A percentile compares a stretch with the other conserved stretches of the same genome.
Conservation (phyloP, 1,284 basidiomycete genomes). For the Thelephora terrestris region DNA sequence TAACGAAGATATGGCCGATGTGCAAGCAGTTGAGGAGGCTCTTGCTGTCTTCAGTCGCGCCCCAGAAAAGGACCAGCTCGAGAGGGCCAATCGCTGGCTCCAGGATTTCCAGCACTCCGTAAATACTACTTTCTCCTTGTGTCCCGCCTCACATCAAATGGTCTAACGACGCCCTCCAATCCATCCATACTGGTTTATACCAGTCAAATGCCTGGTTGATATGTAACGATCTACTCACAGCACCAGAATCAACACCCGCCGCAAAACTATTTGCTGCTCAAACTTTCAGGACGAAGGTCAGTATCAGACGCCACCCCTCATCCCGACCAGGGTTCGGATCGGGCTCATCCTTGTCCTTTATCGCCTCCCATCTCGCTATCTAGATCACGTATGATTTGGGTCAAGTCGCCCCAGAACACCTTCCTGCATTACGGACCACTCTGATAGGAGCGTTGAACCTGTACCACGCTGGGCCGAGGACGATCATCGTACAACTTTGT, state of each 20-base stretch:
- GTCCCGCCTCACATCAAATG: slow-evolving; percentile 42
- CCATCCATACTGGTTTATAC: slow-evolving; percentile 27
- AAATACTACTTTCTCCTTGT: slow-evolving; percentile 64
- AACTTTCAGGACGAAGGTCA: slow-evolving; percentile 90
- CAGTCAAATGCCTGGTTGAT: slow-evolving; percentile 95
- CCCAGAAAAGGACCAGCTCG: slow-evolving; percentile 77
- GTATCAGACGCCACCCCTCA: slow-evolving; percentile 16
- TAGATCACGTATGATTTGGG: slow-evolving; percentile 94
- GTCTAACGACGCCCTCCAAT: slow-evolving; percentile 37
- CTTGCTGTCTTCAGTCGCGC: slow-evolving; percentile 67
- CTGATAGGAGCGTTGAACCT: slow-evolving; percentile 67
- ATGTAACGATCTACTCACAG: slow-evolving; percentile 83
- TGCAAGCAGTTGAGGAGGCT: slow-evolving; percentile 62
- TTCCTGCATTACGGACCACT: slow-evolving; percentile 80
- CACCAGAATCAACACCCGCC: slow-evolving; percentile 68
- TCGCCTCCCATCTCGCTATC: background rate
- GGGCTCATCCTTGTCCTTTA: slow-evolving; percentile 5
- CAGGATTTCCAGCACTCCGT: slow-evolving; percentile 96
- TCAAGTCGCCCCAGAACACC: slow-evolving; percentile 62
- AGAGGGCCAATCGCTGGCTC: slow-evolving; percentile 84
- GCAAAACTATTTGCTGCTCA: slow-evolving; percentile 94
- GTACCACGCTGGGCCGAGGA: slow-evolving; percentile 70
- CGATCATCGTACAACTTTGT: slow-evolving; percentile 84
- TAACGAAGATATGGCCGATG: slow-evolving; percentile 41
- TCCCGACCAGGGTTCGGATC: slow-evolving; percentile 1